phyloP scores from a whole-genome alignment of 2,329 filamentous ascomycete genomes.

The Beauveria bassiana region DNA sequence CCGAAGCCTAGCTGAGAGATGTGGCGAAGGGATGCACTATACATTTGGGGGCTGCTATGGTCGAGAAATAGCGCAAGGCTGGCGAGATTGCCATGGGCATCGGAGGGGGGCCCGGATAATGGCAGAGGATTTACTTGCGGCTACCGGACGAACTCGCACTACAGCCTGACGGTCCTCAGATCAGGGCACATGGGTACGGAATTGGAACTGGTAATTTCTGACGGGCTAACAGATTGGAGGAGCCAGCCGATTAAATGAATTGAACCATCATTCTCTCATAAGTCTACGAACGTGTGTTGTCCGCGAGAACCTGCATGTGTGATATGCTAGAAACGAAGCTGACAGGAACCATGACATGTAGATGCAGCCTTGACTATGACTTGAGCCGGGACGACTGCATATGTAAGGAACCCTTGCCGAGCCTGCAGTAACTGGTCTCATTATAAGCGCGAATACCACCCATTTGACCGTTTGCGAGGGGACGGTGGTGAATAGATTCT shows the following conservation, averaged over 20 bases:
- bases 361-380: background rate
- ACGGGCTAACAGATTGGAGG: background rate
- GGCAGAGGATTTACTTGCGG: background rate
- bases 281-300: background rate
- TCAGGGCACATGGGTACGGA: background rate
- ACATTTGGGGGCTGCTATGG: background rate
- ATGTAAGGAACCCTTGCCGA: background rate
- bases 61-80: background rate
- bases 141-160: background rate
- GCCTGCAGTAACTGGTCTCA: background rate
- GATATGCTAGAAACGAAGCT: background rate
- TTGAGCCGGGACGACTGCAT: background rate
- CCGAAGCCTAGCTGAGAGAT: background rate
- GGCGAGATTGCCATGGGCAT: background rate
- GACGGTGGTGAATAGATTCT: background rate
- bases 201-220: background rate
- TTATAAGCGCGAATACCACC: background rate
- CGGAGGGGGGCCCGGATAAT: background rate
- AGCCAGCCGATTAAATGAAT: background rate
- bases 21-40: constrained; percentile 1
- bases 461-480: background rate
- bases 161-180: background rate
- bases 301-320: background rate
- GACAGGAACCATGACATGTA: background rate
- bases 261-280: background rate